Conservation (phyloP, 2,329 filamentous ascomycete genomes). For the Colletotrichum shisoi region DNA sequence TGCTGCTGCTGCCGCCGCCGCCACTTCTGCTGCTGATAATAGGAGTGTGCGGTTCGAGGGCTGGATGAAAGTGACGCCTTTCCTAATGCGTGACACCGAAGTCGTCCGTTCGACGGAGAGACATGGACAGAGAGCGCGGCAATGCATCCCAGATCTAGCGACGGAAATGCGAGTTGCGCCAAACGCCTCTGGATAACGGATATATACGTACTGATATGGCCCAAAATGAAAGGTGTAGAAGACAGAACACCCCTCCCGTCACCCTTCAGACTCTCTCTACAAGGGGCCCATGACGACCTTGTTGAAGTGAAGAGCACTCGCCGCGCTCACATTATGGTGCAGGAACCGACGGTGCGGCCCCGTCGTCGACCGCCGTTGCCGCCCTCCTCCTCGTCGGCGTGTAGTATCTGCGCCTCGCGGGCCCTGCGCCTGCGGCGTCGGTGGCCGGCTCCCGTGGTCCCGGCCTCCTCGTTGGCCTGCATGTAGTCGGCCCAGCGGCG, state of each 20-base stretch:
- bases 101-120: neutral
- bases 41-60: neutral
- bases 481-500: slow-evolving; percentile 94
- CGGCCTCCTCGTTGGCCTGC: slow-evolving; percentile 88
- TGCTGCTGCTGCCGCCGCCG: neutral
- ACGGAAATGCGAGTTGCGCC: slow-evolving; percentile 4
- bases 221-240: neutral
- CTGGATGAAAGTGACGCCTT: slow-evolving; percentile 10
- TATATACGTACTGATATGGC: slow-evolving; percentile 10
- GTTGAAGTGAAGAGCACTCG: neutral
- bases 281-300: slow-evolving; percentile 1
- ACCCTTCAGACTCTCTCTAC: neutral
- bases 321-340: slow-evolving; percentile 67
- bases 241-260: neutral
- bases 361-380: slow-evolving; percentile 64
- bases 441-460: slow-evolving; percentile 69
- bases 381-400: slow-evolving; percentile 81
- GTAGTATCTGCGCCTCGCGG: slow-evolving; percentile 80
- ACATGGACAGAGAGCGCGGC: neutral
- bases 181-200: neutral
- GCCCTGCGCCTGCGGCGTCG: slow-evolving; percentile 78
- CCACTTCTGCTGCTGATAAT: neutral
- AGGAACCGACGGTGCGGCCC: slow-evolving; percentile 69
- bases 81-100: slow-evolving; percentile 32
- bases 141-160: slow-evolving; percentile 31